Conservation (phyloP, 495 filamentous ascomycete genomes). For the Penicillium ochrochloron region DNA sequence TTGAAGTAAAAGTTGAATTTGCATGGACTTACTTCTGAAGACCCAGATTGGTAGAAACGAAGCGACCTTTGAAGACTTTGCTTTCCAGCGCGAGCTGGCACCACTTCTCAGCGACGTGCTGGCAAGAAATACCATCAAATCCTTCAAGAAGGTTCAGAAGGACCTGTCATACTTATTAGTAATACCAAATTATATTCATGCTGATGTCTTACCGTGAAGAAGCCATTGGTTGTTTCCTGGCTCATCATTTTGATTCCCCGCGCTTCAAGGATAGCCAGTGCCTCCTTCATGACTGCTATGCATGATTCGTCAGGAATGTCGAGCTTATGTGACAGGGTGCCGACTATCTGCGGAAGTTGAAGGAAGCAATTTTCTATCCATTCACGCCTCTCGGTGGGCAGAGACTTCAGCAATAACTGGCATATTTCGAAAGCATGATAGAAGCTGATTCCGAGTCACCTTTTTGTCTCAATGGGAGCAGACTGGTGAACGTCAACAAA, state of each 20-base stretch:
- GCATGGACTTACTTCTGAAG: conserved; percentile 48
- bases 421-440: conserved; percentile 49
- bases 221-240: conserved; percentile 66
- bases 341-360: conserved; percentile 61
- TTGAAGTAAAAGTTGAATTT: background rate
- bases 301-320: conserved; percentile 25
- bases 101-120: conserved; percentile 67
- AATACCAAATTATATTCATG: background rate
- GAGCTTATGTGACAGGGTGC: conserved; percentile 33
- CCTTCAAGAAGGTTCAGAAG: conserved; percentile 77
- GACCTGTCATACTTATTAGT: conserved; percentile 52
- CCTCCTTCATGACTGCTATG: conserved; percentile 36
- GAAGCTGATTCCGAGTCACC: background rate
- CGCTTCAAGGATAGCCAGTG: conserved; percentile 44
- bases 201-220: conserved; percentile 61
- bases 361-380: conserved; percentile 71
- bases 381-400: conserved; percentile 44
- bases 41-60: conserved; percentile 65
- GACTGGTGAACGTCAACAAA: background rate
- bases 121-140: conserved; percentile 55
- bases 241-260: conserved; percentile 45
- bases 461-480: background rate
- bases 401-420: conserved; percentile 58
- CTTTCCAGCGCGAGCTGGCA: conserved; percentile 68
- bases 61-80: conserved; percentile 64